Base-by-base conservation (phyloP, 441 rosid species). In the Gossypium trilobum region DNA sequence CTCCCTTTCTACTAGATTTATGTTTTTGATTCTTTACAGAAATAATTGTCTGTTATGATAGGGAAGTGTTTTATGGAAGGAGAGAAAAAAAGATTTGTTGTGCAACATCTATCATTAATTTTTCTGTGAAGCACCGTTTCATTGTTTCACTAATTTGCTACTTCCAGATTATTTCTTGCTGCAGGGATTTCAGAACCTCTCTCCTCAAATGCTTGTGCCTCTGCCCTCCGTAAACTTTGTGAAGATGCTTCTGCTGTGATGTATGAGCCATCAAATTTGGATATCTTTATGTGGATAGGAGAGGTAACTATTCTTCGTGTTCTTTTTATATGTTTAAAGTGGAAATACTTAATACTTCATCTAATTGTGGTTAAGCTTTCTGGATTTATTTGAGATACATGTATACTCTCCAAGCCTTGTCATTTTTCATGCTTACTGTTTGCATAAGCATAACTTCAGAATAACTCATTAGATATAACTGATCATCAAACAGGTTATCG, bases 131-230 rank as follows among this genome's bases (percentile, higher is more conserved):
- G 70, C 61, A 68, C 10, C 13, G 10, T 72, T 73, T 72, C 71
- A 52, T 67, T 73, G 76, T 74, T 77, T 74, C 73, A 54, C 88
- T 82, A 73, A 84, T 76, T 83, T 81, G 78, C 81, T 82, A 46
- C 78, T 88, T 86, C 82, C 96, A 94, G 99, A 79, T 88, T 90
- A 79, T 94, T 94, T 86, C 95, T 92, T 70, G 99, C 95, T 50
- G 86, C 95, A 74, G 99, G 99, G 72, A 88, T 94, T 73, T 85
- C 95, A 63, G 87, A 88, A 78, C 88, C 92, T 70, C 85, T 83
- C 66, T 88, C 87, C 71, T 88, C 92, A 60, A 87, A 81, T 85
- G 88, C 99, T 80, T 94, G 97, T 81, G 97, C 94, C 50, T 81
- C 85, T 67, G 91, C 97, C 60, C 83, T 94, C 78, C 97, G 89